A percentile compares a stretch with the other conserved stretches of the same genome.
phyloP scores from a whole-genome alignment of 495 filamentous ascomycete species.

The Lophiostoma macrostomum region DNA sequence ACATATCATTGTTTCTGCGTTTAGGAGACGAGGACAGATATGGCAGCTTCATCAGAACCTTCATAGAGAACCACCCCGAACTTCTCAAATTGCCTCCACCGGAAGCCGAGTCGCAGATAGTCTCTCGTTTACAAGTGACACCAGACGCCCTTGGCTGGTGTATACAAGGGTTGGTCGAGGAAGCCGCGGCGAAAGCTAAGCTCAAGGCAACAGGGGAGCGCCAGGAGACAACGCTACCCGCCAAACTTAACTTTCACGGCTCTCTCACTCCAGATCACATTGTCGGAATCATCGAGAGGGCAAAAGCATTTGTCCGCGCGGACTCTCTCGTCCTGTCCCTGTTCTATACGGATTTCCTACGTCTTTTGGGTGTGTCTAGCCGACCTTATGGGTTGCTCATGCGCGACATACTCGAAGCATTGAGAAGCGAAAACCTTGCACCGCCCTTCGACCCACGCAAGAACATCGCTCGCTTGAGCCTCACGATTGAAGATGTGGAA shows the following conservation, averaged over 20 bases:
- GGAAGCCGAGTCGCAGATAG: too few relatives aligned
- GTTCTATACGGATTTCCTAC: not conserved
- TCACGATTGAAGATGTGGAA: slow-evolving; percentile 11
- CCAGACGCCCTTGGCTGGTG: too few relatives aligned
- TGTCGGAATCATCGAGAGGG: slow-evolving; percentile 3
- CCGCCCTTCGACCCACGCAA: slow-evolving; percentile 1
- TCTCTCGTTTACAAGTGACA: too few relatives aligned
- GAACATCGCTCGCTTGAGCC: not conserved
- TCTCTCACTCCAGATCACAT: not conserved
- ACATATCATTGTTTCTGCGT: too few relatives aligned
- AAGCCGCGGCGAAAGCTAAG: not conserved
- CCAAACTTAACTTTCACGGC: slow-evolving; percentile 8
- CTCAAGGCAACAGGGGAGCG: not conserved
- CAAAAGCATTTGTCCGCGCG: not conserved
- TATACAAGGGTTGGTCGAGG: not conserved
- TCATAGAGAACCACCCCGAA: too few relatives aligned
- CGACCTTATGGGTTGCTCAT: not conserved
- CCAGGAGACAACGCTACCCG: not conserved
- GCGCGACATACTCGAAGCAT: slow-evolving; percentile 7
- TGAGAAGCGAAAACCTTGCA: slow-evolving; percentile 5
- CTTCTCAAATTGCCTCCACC: too few relatives aligned
- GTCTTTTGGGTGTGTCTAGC: not conserved
- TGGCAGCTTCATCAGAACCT: too few relatives aligned
- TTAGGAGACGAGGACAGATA: too few relatives aligned
- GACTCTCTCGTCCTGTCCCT: not conserved